Base-by-base conservation (phyloP, 2,329 filamentous ascomycete genomes). In the Microdochium paspali region DNA sequence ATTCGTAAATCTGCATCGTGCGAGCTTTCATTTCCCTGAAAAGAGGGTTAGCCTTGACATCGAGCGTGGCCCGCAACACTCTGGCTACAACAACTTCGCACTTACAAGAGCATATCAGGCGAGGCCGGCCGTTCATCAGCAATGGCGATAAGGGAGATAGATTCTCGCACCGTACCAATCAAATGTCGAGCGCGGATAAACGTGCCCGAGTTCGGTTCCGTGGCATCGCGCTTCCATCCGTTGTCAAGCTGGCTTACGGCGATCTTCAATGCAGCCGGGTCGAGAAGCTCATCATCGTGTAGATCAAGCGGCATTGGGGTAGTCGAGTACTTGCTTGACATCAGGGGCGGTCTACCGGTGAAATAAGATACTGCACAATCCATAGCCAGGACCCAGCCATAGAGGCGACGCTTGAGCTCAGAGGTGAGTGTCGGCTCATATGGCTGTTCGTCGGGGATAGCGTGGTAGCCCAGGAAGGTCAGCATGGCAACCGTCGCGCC, bases 81-180 rank as follows among this genome's bases (percentile, higher is more conserved):
- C n/a, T n/a, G n/a, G n/a, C n/a, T n/a, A n/a, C n/a, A n/a, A n/a
- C 31, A 7, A 12, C 10, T 21, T 24, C 4, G 6, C 20, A 53
- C 61, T 39, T 52, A 63, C 61, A 61, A 44, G 18, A 63, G 52
- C 4, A 67, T 65, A 10, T 60, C 55, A 10, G 65, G 49, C 3
- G 72, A 60, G 9, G 70, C 65, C 10, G 64, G 60, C 6, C 60
- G 57, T 47, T 58, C 57, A 3, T 61, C 54, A 3, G 71, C 72
- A 0, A 81, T 60, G 0, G 77, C 76, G 21, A 82, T 66, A 51
- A 81, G 75, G 4, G 83, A 65, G 4, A 83, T 71, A 44, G 83
- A 78, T 50, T 83, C 79, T 2, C 74, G 67, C 7, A 82, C 66
- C 1, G 66, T 56, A 2, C 72, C 70, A 30, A 81, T 66, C 10